phyloP scores from a whole-genome alignment of 352 stramenopile genomes.

The Phytopythium ostracodes region DNA sequence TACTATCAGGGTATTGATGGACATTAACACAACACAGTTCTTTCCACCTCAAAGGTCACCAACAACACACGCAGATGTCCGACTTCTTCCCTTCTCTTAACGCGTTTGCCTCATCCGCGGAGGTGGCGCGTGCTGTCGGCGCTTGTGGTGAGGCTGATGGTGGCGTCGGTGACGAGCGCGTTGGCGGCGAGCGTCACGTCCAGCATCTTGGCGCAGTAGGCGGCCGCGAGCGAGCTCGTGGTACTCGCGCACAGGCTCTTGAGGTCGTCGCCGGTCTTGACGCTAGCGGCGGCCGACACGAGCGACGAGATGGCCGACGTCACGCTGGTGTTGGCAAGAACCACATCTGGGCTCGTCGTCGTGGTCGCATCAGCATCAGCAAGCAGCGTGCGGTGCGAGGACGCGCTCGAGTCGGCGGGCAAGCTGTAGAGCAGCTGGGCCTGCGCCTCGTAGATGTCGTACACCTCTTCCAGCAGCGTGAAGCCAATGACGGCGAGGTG shows the following conservation, averaged over 20 bases:
- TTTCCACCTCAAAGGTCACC: background rate
- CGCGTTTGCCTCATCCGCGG: background rate
- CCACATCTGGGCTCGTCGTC: background rate
- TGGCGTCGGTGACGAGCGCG: background rate
- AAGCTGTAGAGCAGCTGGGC: constrained; percentile 30
- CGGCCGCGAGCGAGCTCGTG: constrained; percentile 3
- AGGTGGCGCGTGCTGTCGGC: background rate
- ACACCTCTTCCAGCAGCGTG: constrained; percentile 35
- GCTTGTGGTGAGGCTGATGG: background rate
- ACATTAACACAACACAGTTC: background rate
- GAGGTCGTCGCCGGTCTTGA: constrained; percentile 5
- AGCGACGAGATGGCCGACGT: constrained; percentile 6
- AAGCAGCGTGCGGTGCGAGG: background rate
- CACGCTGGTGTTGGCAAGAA: constrained; percentile 5
- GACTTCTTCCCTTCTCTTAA: background rate
- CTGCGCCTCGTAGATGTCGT: constrained; percentile 39
- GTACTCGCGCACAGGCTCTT: background rate
- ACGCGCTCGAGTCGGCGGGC: constrained; percentile 11
- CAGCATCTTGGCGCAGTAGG: constrained; percentile 16
- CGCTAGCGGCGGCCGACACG: constrained; percentile 1
- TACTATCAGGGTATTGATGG: background rate
- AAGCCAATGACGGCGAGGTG: constrained; percentile 40
- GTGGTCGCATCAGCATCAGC: background rate
- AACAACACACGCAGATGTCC: background rate
- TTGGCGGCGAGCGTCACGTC: constrained; percentile 5